Percentiles rank a stretch among this genome's conserved stretches.
Evolutionary conservation across 768 basidiomycete species (phyloP).

Genomic region (Tylopilus vinaceipallidus): DNA sequence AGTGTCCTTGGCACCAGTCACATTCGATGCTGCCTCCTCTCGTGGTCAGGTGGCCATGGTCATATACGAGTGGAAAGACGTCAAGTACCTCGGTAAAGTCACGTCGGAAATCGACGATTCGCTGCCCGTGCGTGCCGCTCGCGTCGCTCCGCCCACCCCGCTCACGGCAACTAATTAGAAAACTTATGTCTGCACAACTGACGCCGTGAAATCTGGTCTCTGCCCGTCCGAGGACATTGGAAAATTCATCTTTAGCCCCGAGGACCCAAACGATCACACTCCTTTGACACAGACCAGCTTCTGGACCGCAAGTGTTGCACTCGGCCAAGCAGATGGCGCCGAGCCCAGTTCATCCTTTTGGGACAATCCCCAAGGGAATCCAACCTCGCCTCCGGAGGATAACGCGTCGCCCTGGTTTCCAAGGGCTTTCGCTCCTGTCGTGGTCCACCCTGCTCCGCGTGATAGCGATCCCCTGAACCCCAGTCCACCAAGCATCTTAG

Average conservation of each 20-base stretch:
- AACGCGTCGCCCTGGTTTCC: conserved; percentile 50
- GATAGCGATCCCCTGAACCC: conserved; percentile 40
- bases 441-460: conserved; percentile 11
- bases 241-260: conserved; percentile 75
- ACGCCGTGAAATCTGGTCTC: conserved; percentile 65
- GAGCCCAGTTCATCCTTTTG: conserved; percentile 41
- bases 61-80: conserved; percentile 94
- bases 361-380: conserved; percentile 61
- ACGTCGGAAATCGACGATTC: conserved; percentile 52
- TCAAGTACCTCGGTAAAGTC: conserved; percentile 73
- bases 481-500: conserved; percentile 47
- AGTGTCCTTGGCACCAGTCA: conserved; percentile 44
- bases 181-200: conserved; percentile 91
- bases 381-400: conserved; percentile 48
- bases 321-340: conserved; percentile 36
- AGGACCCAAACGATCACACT: conserved; percentile 54
- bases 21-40: conserved; percentile 67
- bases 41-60: conserved; percentile 91
- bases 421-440: conserved; percentile 15
- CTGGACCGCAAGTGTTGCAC: conserved; percentile 80
- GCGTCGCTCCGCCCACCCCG: conserved; percentile 9
- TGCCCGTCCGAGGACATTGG: conserved; percentile 74
- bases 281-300: conserved; percentile 74
- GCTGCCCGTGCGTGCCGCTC: conserved; percentile 56
- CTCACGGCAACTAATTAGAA: conserved; percentile 56